Evolutionary conservation across 495 filamentous ascomycete genomes (phyloP), one percentile per base, ranked within the genome.

Genomic region (Diplogelasinospora grovesii): DNA sequence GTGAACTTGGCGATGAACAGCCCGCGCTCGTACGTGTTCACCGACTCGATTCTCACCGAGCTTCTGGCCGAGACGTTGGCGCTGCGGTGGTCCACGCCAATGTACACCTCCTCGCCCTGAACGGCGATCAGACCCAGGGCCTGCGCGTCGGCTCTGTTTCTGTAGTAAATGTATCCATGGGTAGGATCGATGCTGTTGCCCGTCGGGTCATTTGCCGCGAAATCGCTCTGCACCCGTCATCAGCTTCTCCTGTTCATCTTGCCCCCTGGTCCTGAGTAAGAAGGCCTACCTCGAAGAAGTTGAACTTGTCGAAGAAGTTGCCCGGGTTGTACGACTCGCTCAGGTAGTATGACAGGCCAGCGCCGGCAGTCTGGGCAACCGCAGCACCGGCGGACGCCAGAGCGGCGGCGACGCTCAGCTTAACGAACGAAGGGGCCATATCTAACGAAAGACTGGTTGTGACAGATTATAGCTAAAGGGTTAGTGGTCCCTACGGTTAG

Each of bases 1-100:
- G 65, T 57, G 49, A 89, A 72, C 45, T 87, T 81, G 34, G 79
- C 73, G 31, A 89, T 70, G 48, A 89, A 73, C 13, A 92, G 66
- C 4, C 83, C 85, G 8, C 76, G 64, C 43, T 74, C 78, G 60
- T 79, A 89, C 26, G 64, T 60, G 22, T 72, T 69, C 46, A 77
- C 79, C 57, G 77, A 86, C 43, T 79, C 74, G 18, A 92, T 63
- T 8, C 85, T 74, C 10, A 87, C 75, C 35, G 77, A 79, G 19
- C 73, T 70, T 14, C 86, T 79, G 20, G 83, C 84, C 22, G 35
- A 41, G 9, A 39, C 51, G 44, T 48, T 51, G 11, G 19, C 41
- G 30, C 34, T 50, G 15, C 22, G 23, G 19, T 60, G 51, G 45
- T 75, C 68, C 18, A 74, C 73, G 22, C 71, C 69, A 21, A 79